Evolutionary conservation across 129 eudicot species (phyloP).

Genomic region (Artemisia argyi): DNA sequence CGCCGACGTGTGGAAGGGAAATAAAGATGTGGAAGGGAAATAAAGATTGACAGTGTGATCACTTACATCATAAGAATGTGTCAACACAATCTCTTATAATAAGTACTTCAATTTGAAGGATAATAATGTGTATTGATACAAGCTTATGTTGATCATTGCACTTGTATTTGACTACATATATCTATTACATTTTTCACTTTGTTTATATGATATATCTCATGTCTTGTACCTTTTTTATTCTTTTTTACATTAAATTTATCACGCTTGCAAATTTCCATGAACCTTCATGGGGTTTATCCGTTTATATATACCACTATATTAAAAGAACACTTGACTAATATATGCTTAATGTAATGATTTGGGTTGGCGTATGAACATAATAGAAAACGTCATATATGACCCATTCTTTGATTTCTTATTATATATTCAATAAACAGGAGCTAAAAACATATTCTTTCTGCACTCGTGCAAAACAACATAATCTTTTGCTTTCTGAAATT

Average conservation of each 20-base stretch:
- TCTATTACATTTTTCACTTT: too few relatives aligned
- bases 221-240: too few relatives aligned
- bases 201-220: too few relatives aligned
- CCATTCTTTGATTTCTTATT: background rate
- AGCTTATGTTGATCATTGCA: background rate
- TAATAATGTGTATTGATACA: background rate
- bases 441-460: background rate
- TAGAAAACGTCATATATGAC: background rate
- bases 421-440: background rate
- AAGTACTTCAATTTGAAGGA: background rate
- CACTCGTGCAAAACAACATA: background rate
- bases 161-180: background rate
- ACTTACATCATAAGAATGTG: background rate
- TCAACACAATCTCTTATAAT: background rate
- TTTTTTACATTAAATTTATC: too few relatives aligned
- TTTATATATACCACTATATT: too few relatives aligned
- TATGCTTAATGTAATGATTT: too few relatives aligned
- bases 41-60: slow-evolving; percentile 1
- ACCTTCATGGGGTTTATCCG: too few relatives aligned
- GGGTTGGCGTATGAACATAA: too few relatives aligned
- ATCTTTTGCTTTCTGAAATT: background rate
- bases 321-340: background rate
- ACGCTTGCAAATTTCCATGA: too few relatives aligned
- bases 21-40: background rate
- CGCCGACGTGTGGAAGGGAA: slow-evolving; percentile 8